Evolutionary conservation across 106 monocot genomes (phyloP).

Genomic region (Dactylorhiza incarnata): DNA sequence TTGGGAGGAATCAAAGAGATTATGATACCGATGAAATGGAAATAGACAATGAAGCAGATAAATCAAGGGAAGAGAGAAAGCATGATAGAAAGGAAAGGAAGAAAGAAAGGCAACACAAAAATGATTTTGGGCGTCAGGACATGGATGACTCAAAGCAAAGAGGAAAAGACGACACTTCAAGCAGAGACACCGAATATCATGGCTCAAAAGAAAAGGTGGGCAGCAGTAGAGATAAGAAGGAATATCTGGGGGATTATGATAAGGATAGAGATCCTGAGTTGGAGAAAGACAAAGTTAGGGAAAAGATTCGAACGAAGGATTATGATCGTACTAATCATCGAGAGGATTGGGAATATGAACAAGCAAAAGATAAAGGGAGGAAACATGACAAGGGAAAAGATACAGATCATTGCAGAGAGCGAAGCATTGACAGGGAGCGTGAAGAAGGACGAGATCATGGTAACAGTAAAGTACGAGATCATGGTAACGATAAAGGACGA

Average conservation of each 20-base stretch:
- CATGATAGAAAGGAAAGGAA: slow-evolving; percentile 27
- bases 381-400: slow-evolving; percentile 11
- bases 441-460: slow-evolving; percentile 11
- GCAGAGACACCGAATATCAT: slow-evolving; percentile 13
- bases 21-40: not conserved
- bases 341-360: slow-evolving; percentile 3
- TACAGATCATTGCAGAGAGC: slow-evolving; percentile 13
- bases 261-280: slow-evolving; percentile 13
- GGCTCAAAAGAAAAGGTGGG: slow-evolving; percentile 16
- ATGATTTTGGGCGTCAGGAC: slow-evolving; percentile 10
- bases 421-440: slow-evolving; percentile 12
- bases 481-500: slow-evolving; percentile 15
- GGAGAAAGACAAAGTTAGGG: slow-evolving; percentile 14
- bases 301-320: slow-evolving; percentile 12
- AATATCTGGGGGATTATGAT: slow-evolving; percentile 6
- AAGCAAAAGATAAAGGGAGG: slow-evolving; percentile 11
- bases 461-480: slow-evolving; percentile 18
- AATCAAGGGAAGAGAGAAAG: slow-evolving; percentile 29
- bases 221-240: slow-evolving; percentile 10
- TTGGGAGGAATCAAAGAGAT: not conserved
- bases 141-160: slow-evolving; percentile 18
- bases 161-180: slow-evolving; percentile 10
- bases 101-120: slow-evolving; percentile 16
- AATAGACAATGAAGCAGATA: slow-evolving; percentile 1
- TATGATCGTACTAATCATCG: not conserved